Evolutionary conservation across 192 early-diverging fungal genomes (phyloP), one percentile per base, ranked within the genome.

Genomic region (Podila minutissima): DNA sequence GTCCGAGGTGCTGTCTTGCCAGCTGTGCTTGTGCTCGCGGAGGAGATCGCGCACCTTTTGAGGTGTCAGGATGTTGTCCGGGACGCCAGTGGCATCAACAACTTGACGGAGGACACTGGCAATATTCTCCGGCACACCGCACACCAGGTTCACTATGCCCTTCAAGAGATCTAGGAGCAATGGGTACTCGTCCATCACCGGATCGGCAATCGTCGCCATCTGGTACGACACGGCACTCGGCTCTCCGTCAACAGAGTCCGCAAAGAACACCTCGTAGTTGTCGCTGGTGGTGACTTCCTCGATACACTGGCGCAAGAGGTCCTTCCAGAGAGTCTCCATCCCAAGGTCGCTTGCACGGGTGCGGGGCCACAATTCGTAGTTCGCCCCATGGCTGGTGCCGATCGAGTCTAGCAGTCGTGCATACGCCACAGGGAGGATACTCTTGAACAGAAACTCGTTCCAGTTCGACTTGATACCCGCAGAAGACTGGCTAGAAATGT

Each of bases 401-500:
- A 83, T 17, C 17, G 59, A 24, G 6, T 50, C 50, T 20, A 83
- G 31, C 9, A 83, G 66, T 35, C 55, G 67, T 24, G 76, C 69
- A 38, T 72, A 83, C 1, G 57, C 82, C 20, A 37, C 35, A 0
- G 82, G 69, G 28, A 83, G n/a, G 12, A 68, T 66, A 4, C 17
- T 5, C 10, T 66, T 19, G 57, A 83, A 81, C 29, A 83, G 32
- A 33, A 81, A 72, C 24, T 66, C 59, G 19, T 83, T 83, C 82
- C 82, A 83, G 9, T 24, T 51, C 2, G 69, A 65, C 64, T 83
- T 81, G 70, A 76, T 74, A 15, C 64, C 33, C 5, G 75, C 69
- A 4, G 57, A 49, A 3, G 67, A 62, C 9, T 76, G 53, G 0
- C 37, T 65, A 15, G 49, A 68, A 41, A 76, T 66, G 29, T 76